phyloP scores from a whole-genome alignment of 2,329 filamentous ascomycete genomes.

The Escovopsis sp. region DNA sequence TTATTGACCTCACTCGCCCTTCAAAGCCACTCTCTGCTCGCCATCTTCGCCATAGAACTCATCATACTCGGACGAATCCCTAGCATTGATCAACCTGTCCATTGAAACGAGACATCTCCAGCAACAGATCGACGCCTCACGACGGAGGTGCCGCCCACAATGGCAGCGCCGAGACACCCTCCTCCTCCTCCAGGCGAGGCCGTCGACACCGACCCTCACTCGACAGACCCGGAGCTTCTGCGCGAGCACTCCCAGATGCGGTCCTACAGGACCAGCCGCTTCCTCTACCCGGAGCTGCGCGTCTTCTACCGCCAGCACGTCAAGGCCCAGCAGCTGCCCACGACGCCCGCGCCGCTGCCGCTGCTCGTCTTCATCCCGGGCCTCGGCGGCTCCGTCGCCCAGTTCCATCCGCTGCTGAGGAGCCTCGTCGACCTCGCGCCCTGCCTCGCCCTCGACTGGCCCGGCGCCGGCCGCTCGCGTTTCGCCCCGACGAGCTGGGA shows the following conservation, averaged over 20 bases:
- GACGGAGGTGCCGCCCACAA: not conserved
- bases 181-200: constrained; percentile 8
- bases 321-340: constrained; percentile 68
- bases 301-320: constrained; percentile 74
- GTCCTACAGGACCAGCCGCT: constrained; percentile 55
- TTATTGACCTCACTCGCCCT: too few relatives aligned
- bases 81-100: too few relatives aligned
- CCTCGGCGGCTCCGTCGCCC: constrained; percentile 78
- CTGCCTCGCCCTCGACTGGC: constrained; percentile 72
- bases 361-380: constrained; percentile 87
- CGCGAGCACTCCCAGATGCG: constrained; percentile 58
- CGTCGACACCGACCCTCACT: constrained; percentile 23
- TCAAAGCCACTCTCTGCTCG: too few relatives aligned
- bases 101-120: not conserved
- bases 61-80: too few relatives aligned
- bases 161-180: constrained; percentile 3
- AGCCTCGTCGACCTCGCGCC: constrained; percentile 72
- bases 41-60: too few relatives aligned
- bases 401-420: constrained; percentile 69
- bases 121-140: not conserved
- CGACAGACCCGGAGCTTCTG: constrained; percentile 65
- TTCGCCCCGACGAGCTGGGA: constrained; percentile 58
- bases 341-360: constrained; percentile 57
- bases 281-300: constrained; percentile 61
- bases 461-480: constrained; percentile 71